Evolutionary conservation across 2,329 filamentous ascomycete genomes (phyloP).

Genomic region (Botrytis tulipae): DNA sequence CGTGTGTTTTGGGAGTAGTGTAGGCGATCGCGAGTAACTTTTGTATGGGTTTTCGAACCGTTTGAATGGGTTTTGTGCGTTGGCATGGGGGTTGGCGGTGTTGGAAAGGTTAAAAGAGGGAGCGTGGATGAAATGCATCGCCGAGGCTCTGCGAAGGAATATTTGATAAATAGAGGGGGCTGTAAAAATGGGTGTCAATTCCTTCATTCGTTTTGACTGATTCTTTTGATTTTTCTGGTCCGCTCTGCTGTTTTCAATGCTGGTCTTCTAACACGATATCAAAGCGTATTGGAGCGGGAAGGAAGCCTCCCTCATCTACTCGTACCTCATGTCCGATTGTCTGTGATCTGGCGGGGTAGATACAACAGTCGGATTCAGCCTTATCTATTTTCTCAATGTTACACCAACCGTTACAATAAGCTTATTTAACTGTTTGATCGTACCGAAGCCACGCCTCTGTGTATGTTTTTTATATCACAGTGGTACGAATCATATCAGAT

Average conservation of each 20-base stretch:
- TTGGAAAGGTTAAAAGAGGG: neutral
- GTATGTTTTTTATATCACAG: neutral
- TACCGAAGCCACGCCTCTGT: neutral
- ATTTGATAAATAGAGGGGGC: neutral
- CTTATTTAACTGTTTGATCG: neutral
- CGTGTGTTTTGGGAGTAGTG: neutral
- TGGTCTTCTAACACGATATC: neutral
- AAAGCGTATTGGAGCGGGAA: neutral
- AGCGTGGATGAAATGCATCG: neutral
- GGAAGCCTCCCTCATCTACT: neutral
- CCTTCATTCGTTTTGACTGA: neutral
- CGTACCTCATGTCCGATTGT: neutral
- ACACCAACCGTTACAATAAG: neutral
- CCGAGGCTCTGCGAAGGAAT: neutral
- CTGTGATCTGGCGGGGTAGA: neutral
- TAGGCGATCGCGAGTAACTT: neutral
- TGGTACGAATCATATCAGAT: neutral
- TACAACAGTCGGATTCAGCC: neutral
- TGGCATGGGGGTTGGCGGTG: neutral
- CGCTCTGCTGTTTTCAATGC: neutral
- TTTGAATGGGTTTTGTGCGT: neutral
- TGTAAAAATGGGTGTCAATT: neutral
- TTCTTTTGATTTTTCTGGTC: neutral
- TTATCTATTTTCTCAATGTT: neutral
- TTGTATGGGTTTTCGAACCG: neutral